Conservation (phyloP, 768 basidiomycete genomes). For the Hericium rajendrae region DNA sequence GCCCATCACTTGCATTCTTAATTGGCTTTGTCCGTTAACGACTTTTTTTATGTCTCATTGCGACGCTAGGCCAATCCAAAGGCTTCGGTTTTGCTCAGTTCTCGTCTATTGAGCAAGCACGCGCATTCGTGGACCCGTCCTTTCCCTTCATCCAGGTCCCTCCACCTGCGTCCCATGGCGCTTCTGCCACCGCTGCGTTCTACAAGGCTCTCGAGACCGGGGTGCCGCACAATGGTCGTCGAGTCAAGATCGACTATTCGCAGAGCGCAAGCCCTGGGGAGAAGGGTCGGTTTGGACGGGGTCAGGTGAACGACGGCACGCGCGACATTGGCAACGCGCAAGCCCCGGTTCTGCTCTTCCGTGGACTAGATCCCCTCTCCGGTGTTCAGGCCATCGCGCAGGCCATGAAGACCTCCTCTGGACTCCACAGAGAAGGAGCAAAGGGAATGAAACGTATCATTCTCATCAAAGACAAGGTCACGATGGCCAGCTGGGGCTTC, state of each 20-base stretch:
- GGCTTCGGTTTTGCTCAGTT: constrained; percentile 98
- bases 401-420: constrained; percentile 75
- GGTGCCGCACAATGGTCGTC: constrained; percentile 63
- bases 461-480: constrained; percentile 81
- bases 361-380: constrained; percentile 82
- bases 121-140: constrained; percentile 81
- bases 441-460: constrained; percentile 84
- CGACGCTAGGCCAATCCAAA: constrained; percentile 68
- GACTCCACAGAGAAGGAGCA: constrained; percentile 66
- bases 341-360: constrained; percentile 75
- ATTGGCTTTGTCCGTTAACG: constrained; percentile 59
- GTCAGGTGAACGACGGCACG: constrained; percentile 84
- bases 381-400: constrained; percentile 81
- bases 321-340: constrained; percentile 89
- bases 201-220: constrained; percentile 70
- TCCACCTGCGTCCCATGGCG: constrained; percentile 83
- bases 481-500: constrained; percentile 86
- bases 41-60: constrained; percentile 28
- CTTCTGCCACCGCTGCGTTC: constrained; percentile 60
- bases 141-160: constrained; percentile 90
- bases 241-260: constrained; percentile 94
- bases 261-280: constrained; percentile 72
- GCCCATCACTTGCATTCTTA: constrained; percentile 65
- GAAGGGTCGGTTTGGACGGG: constrained; percentile 44
- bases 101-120: constrained; percentile 73